These are phyloP conservation scores for Phytophthora capsici DNA, from an alignment of 352 stramenopile genomes.

Conservation along the genomic window DNA sequence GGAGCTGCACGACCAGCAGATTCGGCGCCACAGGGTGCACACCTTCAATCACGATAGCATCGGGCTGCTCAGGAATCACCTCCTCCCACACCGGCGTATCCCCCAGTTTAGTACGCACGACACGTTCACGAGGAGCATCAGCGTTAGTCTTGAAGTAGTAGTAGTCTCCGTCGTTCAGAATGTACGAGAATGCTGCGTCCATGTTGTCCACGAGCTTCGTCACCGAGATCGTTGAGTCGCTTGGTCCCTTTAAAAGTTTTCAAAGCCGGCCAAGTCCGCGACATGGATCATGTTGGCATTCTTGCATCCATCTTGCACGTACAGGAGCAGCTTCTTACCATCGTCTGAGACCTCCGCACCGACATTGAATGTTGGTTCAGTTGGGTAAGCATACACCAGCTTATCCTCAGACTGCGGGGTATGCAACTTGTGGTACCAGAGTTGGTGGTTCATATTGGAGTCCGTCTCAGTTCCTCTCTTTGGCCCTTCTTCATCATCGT, in stretches of 20 bases:
- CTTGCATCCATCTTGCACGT: conserved; percentile 87
- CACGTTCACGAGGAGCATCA: conserved; percentile 79
- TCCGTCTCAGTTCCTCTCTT: conserved; percentile 85
- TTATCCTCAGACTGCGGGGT: conserved; percentile 75
- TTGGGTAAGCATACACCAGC: conserved; percentile 80
- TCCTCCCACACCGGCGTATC: conserved; percentile 67
- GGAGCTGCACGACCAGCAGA: conserved; percentile 75
- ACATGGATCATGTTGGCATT: conserved; percentile 90
- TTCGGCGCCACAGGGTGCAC: conserved; percentile 72
- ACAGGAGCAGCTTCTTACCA: conserved; percentile 78
- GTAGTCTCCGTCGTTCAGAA: conserved; percentile 86
- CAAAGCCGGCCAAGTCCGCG: conserved; percentile 61
- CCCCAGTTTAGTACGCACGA: conserved; percentile 62
- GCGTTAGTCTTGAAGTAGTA: conserved; percentile 92
- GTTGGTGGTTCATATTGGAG: conserved; percentile 76
- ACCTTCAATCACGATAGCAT: conserved; percentile 75
- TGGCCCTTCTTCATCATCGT: conserved; percentile 44
- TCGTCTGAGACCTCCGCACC: conserved; percentile 77
- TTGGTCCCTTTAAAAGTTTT: conserved; percentile 47
- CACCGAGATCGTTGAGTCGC: conserved; percentile 46
- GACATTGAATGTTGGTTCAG: conserved; percentile 76
- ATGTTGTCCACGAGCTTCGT: conserved; percentile 90
- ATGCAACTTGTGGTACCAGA: conserved; percentile 84
- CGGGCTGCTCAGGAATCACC: conserved; percentile 82
- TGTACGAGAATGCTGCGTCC: conserved; percentile 84